These are phyloP conservation scores for Cutaneotrichosporon spelunceum DNA, from an alignment of 1,284 basidiomycete genomes.

Conservation along the genomic window DNA sequence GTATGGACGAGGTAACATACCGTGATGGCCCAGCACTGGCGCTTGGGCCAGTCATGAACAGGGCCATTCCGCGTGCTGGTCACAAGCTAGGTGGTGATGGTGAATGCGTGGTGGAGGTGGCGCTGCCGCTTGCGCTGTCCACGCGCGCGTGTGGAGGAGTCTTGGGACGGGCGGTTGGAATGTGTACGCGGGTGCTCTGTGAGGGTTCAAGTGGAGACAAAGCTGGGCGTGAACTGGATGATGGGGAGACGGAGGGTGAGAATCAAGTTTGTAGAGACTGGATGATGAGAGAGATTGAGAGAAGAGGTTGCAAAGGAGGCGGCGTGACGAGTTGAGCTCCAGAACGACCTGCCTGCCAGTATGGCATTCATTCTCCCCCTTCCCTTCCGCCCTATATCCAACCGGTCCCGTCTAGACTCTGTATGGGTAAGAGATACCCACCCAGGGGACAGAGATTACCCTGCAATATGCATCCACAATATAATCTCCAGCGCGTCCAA, in stretches of 20 bases:
- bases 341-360: neutral
- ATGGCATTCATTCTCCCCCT: neutral
- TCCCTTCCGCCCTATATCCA: neutral
- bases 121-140: neutral
- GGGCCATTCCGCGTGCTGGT: conserved; percentile 9
- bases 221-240: conserved; percentile 2
- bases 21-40: conserved; percentile 17
- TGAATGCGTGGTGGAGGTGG: conserved; percentile 1
- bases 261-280: neutral
- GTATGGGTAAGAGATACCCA: neutral
- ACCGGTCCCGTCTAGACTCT: neutral
- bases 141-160: neutral
- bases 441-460: neutral
- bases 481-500: too few relatives aligned
- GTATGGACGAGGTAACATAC: conserved; percentile 6
- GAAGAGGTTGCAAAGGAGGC: neutral
- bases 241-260: neutral
- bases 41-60: conserved; percentile 15
- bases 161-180: neutral
- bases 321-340: neutral
- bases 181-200: neutral
- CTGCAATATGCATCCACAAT: neutral
- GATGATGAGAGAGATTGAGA: neutral
- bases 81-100: neutral
- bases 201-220: neutral